phyloP scores from a whole-genome alignment of 148 eudicot genomes.

The Nepenthes gracilis region DNA sequence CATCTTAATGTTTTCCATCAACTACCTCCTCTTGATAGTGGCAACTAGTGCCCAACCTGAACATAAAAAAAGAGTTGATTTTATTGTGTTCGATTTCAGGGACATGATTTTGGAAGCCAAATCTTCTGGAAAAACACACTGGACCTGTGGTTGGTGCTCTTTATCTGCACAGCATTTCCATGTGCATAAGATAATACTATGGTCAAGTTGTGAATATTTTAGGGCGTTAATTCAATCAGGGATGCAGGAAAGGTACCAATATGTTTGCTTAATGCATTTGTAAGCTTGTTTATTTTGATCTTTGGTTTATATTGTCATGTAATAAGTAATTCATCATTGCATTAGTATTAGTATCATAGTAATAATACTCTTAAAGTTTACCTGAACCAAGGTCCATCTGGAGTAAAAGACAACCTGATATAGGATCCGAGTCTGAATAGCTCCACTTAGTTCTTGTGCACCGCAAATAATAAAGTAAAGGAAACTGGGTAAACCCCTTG shows the following conservation, averaged over 20 bases:
- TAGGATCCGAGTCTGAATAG: too few relatives aligned
- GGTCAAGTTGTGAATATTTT: conserved; percentile 54
- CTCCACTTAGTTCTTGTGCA: too few relatives aligned
- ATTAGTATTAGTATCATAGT: too few relatives aligned
- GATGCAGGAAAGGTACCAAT: conserved; percentile 78
- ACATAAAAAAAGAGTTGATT: neutral
- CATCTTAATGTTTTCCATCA: too few relatives aligned
- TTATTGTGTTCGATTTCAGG: conserved; percentile 22
- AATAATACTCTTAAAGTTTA: too few relatives aligned
- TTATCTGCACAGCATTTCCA: conserved; percentile 50
- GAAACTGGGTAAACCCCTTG: too few relatives aligned
- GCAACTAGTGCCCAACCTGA: too few relatives aligned
- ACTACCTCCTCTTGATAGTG: too few relatives aligned
- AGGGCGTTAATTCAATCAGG: conserved; percentile 70
- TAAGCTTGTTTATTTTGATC: neutral
- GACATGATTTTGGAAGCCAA: conserved; percentile 67
- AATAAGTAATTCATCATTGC: too few relatives aligned
- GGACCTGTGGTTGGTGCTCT: conserved; percentile 48
- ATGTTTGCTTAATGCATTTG: neutral
- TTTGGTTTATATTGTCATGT: neutral
- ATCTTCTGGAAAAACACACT: conserved; percentile 17
- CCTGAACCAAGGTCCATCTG: too few relatives aligned
- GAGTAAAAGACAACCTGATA: too few relatives aligned
- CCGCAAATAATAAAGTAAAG: too few relatives aligned
- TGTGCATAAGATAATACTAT: conserved; percentile 60